Evolutionary conservation across 2,329 filamentous ascomycete species (phyloP), one percentile per base, ranked within the genome.

Genomic region (Fusarium dlaminii): DNA sequence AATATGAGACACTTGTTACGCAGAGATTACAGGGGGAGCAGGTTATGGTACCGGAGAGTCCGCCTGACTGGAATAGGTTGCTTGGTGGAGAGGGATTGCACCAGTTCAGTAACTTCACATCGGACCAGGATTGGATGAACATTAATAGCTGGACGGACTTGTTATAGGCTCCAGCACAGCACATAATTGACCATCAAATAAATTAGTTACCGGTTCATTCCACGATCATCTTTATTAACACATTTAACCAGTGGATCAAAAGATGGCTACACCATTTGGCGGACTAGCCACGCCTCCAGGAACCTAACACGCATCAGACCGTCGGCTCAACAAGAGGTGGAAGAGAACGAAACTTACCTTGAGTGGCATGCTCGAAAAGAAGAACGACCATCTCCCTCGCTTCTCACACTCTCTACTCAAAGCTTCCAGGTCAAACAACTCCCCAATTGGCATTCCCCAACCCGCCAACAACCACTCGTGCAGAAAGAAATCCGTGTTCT

Each of bases 401-500:
- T 80, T 78, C 18, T 51, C 27, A 34, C 84, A 86, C 34, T 81
- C 80, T 22, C 68, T 58, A 2, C 80, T 78, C 45, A 87, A 65
- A 10, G 10, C 7, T 54, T 87, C 84, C 18, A 87, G 70, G 59
- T 87, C 82, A 65, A 87, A 87, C 52, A 87, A 73, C 75, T 88
- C 86, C 0, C 86, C 86, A 42, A 87, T 86, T 2, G 86, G 85
- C 81, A 87, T 81, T 0, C 87, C 87, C 86, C 87, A 89, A 1
- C 86, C 86, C 0, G 83, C 85, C 3, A 87, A 77, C 17, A 86
- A 70, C 80, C 82, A 86, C 70, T 87, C 84, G 61, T 87, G 86
- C 6, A 83, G 66, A 48, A 68, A 77, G 43, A 69, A 79, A 74
- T 82, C 65, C 42, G 77, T 60, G 34, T 81, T 77, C 54, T 82